Evolutionary conservation across 495 filamentous ascomycete genomes (phyloP), one percentile per base, ranked within the genome.

Genomic region (Staphylotrichum longicolle): DNA sequence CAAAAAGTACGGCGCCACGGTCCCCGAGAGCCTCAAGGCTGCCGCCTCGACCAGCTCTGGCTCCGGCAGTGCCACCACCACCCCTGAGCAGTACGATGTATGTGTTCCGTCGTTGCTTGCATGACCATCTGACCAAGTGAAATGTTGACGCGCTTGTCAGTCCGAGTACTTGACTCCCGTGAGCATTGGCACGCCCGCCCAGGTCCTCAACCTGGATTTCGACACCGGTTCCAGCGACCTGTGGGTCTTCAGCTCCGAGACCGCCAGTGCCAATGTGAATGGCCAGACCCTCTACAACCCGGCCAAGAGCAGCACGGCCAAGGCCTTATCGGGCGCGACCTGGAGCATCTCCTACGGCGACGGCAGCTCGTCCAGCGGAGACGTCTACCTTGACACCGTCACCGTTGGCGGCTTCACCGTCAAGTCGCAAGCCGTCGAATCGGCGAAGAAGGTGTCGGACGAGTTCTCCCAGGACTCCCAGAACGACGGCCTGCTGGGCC

Each of bases 211-310:
- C 66, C 67, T 92, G 58, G 85, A 91, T 68, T 81, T 91, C 66
- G 89, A 93, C 69, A 91, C 89, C 45, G 89, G 89, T 4, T 88
- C 85, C 44, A 83, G 86, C 46, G 89, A 93, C 75, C 82, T 93
- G 79, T 91, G 75, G 77, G 75, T 77, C 27, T 75, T 78, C 65
- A 72, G 68, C 64, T 67, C 70, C 32, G 63, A 72, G 60, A 69
- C 69, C 2, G n/a, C 62, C 11, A 42, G 45, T 32, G 49, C 34
- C 37, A 62, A 70, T 37, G 62, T 74, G 40, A 62, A 70, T 15
- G 74, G 85, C 30, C 88, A 92, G 72, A 71, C 72, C n/a, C 47
- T 86, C 70, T 93, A 93, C 78, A 76, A 79, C 60, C 82, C 85
- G 0, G 56, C 58, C 39, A 69, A 66, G 27, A 79, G 77, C 64